Conservation (phyloP, 2,329 filamentous ascomycete genomes). For the Fusarium agapanthi region DNA sequence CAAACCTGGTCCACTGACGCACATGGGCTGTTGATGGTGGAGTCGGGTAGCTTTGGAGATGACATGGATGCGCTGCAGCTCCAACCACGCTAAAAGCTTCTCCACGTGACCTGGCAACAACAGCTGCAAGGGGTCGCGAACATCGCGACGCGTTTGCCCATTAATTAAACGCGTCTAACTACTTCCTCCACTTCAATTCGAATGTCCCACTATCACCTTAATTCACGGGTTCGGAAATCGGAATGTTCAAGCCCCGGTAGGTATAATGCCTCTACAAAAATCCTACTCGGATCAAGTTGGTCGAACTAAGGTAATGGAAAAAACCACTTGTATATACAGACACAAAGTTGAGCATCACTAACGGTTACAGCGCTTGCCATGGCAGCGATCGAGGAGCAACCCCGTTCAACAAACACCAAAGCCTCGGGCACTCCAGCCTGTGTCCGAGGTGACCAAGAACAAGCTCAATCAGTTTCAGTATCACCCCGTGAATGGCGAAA, state of each 20-base stretch:
- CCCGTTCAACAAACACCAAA: constrained; percentile 51
- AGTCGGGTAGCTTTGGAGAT: constrained; percentile 13
- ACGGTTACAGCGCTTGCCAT: constrained; percentile 53
- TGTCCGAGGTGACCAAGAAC: constrained; percentile 67
- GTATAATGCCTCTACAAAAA: constrained; percentile 52
- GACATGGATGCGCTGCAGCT: constrained; percentile 19
- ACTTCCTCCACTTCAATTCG: constrained; percentile 14
- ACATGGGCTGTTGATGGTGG: constrained; percentile 8
- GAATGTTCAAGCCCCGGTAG: constrained; percentile 29
- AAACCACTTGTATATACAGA: background rate
- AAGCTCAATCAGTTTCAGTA: constrained; percentile 68
- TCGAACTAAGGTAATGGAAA: constrained; percentile 46
- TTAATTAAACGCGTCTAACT: constrained; percentile 40
- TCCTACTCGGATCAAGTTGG: constrained; percentile 51
- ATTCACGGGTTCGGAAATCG: constrained; percentile 19
- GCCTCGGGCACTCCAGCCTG: constrained; percentile 54
- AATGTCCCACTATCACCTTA: constrained; percentile 24
- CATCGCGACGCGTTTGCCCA: constrained; percentile 39
- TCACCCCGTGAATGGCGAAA: constrained; percentile 37
- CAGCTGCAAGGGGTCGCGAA: constrained; percentile 17
- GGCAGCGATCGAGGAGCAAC: constrained; percentile 65
- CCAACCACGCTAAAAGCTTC: constrained; percentile 34
- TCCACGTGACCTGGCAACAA: constrained; percentile 38
- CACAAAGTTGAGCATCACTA: constrained; percentile 4
- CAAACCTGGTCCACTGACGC: constrained; percentile 18